A percentile compares a stretch with the other conserved stretches of the same genome.
phyloP scores from a whole-genome alignment of 148 eudicot species.

The Bassia scoparia region DNA sequence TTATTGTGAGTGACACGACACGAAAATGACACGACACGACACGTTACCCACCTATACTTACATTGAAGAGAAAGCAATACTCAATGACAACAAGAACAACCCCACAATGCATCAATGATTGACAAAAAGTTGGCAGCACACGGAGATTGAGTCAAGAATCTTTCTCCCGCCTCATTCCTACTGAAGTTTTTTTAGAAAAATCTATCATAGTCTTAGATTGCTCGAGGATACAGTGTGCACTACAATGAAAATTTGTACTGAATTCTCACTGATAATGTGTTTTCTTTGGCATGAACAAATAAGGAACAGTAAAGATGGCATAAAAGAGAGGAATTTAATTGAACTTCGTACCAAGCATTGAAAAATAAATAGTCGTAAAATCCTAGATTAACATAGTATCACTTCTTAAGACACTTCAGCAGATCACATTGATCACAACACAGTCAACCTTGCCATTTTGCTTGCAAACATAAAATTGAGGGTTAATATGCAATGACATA shows the following conservation, averaged over 20 bases:
- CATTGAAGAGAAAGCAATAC: no score
- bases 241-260: neutral
- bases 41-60: neutral
- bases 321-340: no score
- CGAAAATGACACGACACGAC: no score
- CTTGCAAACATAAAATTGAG: neutral
- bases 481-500: slow-evolving; percentile 26
- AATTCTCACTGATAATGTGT: neutral
- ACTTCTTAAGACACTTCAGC: neutral
- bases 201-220: neutral
- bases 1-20: no score
- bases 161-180: no score
- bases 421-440: neutral
- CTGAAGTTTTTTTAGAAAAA: neutral
- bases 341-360: no score
- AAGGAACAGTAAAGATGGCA: neutral
- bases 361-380: no score
- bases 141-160: no score
- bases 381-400: neutral
- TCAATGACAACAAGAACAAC: no score
- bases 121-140: no score
- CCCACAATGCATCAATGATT: no score
- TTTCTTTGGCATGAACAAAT: neutral
- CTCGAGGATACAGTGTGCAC: neutral
- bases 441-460: neutral